Base-by-base conservation (phyloP, 2,329 filamentous ascomycete species). In the Penicillium sp. region DNA sequence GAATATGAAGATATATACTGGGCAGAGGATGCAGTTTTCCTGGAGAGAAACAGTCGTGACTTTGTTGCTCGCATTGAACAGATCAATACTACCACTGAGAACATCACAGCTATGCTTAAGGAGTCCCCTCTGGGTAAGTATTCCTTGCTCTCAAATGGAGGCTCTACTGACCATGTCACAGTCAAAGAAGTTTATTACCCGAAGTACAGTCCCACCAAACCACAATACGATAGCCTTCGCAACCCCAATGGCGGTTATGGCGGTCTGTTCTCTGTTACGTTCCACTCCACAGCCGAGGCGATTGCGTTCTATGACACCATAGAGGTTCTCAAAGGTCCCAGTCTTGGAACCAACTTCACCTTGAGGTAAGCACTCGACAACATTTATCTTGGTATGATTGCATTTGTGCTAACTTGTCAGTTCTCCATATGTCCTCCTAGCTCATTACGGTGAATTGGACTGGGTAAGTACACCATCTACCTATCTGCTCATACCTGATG, bases 321-420 rank as follows among this genome's bases (percentile, higher is more conserved):
- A 13, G 83, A 95, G 54, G 93, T 90, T 1, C 84, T 89, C 33
- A 99, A 99, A 70, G 93, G 93, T 0, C 93, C 93, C 0, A 96
- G 90, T 70, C 75, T 99, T 41, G 93, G 93, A 2, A 97, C 93
- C 0, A 99, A 99, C 70, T 99, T 99, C 67, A 97, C 93, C 0
- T 76, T 99, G 31, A 86, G 75, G 76, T 78, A 50, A 57, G 64
- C 58, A 25, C 18, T 37, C 36, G n/a, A 30, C 30, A 30, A 25
- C 12, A 25, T 13, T n/a, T 35, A 11, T 42, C 4, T 35, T 31
- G 19, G 39, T 25, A 25, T 25, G 22, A 5, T 25, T 25, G 22
- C 7, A 4, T 25, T 46, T 36, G 48, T 41, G 46, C 50, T 62
- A 46, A 61, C 41, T 29, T 33, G 45, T n/a, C 52, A 80, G 86